These are phyloP conservation scores for Tephrocybe rancida DNA, from an alignment of 768 basidiomycete genomes.

Conservation along the genomic window DNA sequence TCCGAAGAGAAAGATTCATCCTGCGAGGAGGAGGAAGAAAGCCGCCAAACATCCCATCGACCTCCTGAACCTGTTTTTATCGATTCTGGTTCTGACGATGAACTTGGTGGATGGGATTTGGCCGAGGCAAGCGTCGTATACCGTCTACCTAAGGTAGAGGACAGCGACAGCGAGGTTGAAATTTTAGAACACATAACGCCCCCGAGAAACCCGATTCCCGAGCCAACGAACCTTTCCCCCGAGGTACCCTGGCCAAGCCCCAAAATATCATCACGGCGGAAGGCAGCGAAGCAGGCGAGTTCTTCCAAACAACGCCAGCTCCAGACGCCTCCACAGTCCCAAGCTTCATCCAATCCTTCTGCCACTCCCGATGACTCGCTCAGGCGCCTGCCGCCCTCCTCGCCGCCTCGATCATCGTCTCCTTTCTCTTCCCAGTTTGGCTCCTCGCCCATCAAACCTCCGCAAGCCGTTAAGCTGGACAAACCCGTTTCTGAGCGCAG, in stretches of 20 bases:
- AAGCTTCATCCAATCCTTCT: slow-evolving; percentile 28
- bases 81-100: slow-evolving; percentile 28
- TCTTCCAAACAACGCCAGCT: slow-evolving; percentile 26
- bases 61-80: slow-evolving; percentile 7
- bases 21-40: background rate
- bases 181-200: slow-evolving; percentile 24
- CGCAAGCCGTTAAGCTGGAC: slow-evolving; percentile 8
- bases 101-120: slow-evolving; percentile 39
- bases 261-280: background rate
- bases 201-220: background rate
- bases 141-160: slow-evolving; percentile 21
- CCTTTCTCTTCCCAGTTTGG: slow-evolving; percentile 12
- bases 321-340: slow-evolving; percentile 43
- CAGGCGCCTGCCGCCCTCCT: slow-evolving; percentile 16
- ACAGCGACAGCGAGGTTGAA: slow-evolving; percentile 34
- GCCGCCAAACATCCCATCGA: background rate
- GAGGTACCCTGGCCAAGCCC: slow-evolving; percentile 4
- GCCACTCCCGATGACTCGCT: slow-evolving; percentile 20
- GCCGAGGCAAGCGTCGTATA: slow-evolving; percentile 45
- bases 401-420: slow-evolving; percentile 23
- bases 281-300: background rate
- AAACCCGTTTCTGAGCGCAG: slow-evolving; percentile 2
- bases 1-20: background rate
- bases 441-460: slow-evolving; percentile 23
- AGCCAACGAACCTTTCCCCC: slow-evolving; percentile 1